A percentile compares a stretch with the other conserved stretches of the same genome.
phyloP scores from a whole-genome alignment of 805 yeast species.

The Hanseniaspora clermontiae region DNA sequence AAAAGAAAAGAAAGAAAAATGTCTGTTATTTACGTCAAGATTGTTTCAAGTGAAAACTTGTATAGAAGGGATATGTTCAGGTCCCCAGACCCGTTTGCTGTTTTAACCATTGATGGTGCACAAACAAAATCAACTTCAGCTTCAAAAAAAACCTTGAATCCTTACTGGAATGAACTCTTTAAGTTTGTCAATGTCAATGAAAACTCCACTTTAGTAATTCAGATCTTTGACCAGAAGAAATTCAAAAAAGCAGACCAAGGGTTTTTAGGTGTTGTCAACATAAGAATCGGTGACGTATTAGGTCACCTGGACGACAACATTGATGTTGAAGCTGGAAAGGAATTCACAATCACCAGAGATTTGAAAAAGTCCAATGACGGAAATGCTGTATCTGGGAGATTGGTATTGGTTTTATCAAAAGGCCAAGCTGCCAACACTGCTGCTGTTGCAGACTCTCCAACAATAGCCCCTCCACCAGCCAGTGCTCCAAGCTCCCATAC shows the following conservation, averaged over 20 bases:
- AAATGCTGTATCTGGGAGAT: conserved; percentile 83
- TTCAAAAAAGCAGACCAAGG: conserved; percentile 98
- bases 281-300: conserved; percentile 70
- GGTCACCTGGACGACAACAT: conserved; percentile 44
- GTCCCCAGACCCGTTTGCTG: conserved; percentile 97
- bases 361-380: conserved; percentile 84
- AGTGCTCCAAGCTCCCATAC: neutral
- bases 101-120: conserved; percentile 90
- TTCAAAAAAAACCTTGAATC: conserved; percentile 84
- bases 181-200: conserved; percentile 61
- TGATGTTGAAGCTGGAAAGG: conserved; percentile 29
- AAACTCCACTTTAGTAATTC: conserved; percentile 76
- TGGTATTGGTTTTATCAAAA: conserved; percentile 58
- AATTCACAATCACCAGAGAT: conserved; percentile 86
- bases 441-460: neutral
- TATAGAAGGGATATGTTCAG: conserved; percentile 91
- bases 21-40: conserved; percentile 45
- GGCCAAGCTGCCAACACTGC: conserved; percentile 6
- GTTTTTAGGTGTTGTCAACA: conserved; percentile 87
- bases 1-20: conserved; percentile 12
- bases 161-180: conserved; percentile 94
- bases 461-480: neutral
- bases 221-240: conserved; percentile 92
- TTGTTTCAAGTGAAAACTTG: conserved; percentile 91
- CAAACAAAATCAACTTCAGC: conserved; percentile 93